phyloP scores from a whole-genome alignment of 2,329 filamentous ascomycete species.

The Aspergillus chevalieri region DNA sequence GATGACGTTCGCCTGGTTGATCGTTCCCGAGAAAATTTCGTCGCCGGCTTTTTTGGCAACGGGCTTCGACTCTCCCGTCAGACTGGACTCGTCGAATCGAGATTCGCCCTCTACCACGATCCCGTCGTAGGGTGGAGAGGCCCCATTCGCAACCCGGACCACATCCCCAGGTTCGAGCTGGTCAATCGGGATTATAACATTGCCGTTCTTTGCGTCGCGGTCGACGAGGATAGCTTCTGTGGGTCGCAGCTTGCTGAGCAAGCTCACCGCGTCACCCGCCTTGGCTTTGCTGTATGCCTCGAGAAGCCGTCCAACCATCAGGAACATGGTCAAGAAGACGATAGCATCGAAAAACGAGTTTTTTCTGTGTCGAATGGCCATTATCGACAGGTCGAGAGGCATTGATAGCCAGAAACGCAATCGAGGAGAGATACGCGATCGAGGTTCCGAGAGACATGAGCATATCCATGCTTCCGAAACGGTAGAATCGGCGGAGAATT shows the following conservation, averaged over 20 bases:
- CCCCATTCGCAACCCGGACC: constrained; percentile 70
- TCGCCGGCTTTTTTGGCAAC: constrained; percentile 39
- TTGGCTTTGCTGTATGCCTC: constrained; percentile 90
- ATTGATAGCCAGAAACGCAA: constrained; percentile 63
- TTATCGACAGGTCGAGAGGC: constrained; percentile 52
- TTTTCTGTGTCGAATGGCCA: constrained; percentile 24
- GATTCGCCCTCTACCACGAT: constrained; percentile 53
- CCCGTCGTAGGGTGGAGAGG: constrained; percentile 80
- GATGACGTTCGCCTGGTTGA: constrained; percentile 43
- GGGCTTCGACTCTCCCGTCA: constrained; percentile 57
- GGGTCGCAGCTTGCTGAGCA: constrained; percentile 70
- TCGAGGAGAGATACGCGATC: constrained; percentile 64
- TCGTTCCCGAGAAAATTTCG: constrained; percentile 41
- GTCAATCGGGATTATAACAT: constrained; percentile 51
- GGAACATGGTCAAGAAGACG: constrained; percentile 83
- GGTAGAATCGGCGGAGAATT: constrained; percentile 69
- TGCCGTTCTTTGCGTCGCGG: constrained; percentile 2
- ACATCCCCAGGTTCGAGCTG: constrained; percentile 67
- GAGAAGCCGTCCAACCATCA: constrained; percentile 55
- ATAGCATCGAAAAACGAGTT: constrained; percentile 70
- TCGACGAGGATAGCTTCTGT: constrained; percentile 65
- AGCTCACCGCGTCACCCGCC: constrained; percentile 77
- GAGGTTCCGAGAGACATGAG: constrained; percentile 82
- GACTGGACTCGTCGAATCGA: constrained; percentile 79
- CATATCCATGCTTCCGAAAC: constrained; percentile 97